Conservation (phyloP, 768 basidiomycete species). For the Collybia sp. region DNA sequence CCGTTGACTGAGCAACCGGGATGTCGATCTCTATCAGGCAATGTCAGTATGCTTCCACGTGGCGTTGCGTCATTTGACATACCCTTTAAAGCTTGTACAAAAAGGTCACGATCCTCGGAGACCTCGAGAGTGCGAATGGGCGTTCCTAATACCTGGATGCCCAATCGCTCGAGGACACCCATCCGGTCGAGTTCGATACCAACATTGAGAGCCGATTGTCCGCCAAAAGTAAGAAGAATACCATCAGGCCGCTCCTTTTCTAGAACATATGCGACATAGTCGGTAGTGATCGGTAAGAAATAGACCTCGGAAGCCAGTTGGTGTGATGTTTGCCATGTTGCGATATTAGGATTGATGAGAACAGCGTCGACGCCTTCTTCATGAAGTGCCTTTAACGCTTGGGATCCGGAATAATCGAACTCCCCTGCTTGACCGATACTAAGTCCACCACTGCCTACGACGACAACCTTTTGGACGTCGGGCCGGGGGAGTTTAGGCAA, state of each 20-base stretch:
- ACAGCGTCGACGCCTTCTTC: conserved; percentile 94
- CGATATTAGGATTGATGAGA: conserved; percentile 98
- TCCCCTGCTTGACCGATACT: conserved; percentile 99
- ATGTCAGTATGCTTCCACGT: conserved; percentile 6
- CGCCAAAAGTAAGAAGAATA: conserved; percentile 95
- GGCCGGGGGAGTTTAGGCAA: conserved; percentile 89
- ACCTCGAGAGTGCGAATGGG: conserved; percentile 93
- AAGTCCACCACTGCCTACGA: conserved; percentile 94
- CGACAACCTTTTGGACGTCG: conserved; percentile 90
- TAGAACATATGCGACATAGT: conserved; percentile 97
- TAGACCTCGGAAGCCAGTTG: conserved; percentile 96
- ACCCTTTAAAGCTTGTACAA: conserved; percentile 96
- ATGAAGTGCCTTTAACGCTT: conserved; percentile 94
- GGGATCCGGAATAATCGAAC: conserved; percentile 99
- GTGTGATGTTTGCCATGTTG: conserved; percentile 99
- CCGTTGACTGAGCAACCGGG: conserved; percentile 92
- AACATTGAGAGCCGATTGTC: conserved; percentile 96
- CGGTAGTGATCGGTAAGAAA: conserved; percentile 92
- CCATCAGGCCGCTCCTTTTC: conserved; percentile 99
- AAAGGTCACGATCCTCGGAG: conserved; percentile 95
- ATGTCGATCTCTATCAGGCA: conserved; percentile 84
- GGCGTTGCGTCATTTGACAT: conserved; percentile 13
- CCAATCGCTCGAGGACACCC: conserved; percentile 91
- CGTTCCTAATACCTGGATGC: conserved; percentile 91
- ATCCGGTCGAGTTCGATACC: conserved; percentile 95